Evolutionary conservation across 2,329 filamentous ascomycete genomes (phyloP).

Genomic region (Xylariomycetidae sp.): DNA sequence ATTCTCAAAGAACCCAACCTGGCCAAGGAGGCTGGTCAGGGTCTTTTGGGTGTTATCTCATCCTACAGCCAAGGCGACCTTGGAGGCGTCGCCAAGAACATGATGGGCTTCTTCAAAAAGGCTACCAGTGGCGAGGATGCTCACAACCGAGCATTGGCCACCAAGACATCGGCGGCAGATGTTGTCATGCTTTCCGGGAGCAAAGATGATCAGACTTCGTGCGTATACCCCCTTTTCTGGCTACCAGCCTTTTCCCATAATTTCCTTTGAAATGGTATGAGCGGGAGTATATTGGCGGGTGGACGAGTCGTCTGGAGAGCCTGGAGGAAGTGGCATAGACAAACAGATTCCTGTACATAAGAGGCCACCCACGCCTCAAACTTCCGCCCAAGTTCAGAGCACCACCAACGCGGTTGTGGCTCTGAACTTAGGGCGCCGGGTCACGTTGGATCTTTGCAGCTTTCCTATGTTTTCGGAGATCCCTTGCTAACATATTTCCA

Average conservation of each 20-base stretch:
- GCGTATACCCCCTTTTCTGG: conserved; percentile 35
- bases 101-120: conserved; percentile 84
- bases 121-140: conserved; percentile 70
- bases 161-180: conserved; percentile 90
- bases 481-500: conserved; percentile 3
- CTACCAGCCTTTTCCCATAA: no score
- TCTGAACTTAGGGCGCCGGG: conserved; percentile 40
- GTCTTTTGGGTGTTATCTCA: conserved; percentile 64
- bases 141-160: conserved; percentile 74
- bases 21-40: conserved; percentile 71
- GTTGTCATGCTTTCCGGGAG: conserved; percentile 98
- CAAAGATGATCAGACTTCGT: conserved; percentile 92
- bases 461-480: background rate
- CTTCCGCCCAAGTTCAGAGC: conserved; percentile 36
- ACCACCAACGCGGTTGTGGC: conserved; percentile 27
- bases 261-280: no score
- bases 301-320: no score
- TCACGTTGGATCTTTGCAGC: conserved; percentile 32
- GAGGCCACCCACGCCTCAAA: no score
- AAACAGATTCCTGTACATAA: no score
- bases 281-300: no score
- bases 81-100: conserved; percentile 68
- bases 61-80: conserved; percentile 82
- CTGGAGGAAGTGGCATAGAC: no score
- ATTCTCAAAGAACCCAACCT: conserved; percentile 76